Evolutionary conservation across 2,329 filamentous ascomycete species (phyloP).

Genomic region (Phoma sp.): DNA sequence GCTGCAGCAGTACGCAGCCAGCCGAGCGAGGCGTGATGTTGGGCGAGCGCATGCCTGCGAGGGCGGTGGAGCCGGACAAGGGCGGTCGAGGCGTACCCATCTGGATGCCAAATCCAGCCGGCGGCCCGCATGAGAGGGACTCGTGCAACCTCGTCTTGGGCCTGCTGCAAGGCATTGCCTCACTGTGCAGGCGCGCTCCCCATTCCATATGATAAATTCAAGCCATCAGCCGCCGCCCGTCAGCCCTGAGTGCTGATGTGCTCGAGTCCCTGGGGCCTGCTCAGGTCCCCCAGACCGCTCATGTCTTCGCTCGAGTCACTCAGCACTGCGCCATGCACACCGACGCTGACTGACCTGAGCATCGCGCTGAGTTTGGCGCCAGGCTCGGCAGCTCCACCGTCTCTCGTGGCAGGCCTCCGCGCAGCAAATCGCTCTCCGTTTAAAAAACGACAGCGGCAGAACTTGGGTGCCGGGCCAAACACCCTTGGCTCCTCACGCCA

Average conservation of each 20-base stretch:
- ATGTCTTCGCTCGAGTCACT: slow-evolving; percentile 14
- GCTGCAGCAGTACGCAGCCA: slow-evolving; percentile 10
- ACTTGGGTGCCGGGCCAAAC: slow-evolving; percentile 37
- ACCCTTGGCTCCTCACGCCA: slow-evolving; percentile 15
- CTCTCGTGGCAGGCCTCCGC: slow-evolving; percentile 35
- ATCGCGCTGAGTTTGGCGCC: slow-evolving; percentile 32
- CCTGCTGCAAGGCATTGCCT: slow-evolving; percentile 40
- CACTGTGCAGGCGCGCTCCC: slow-evolving; percentile 20
- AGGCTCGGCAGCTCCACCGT: slow-evolving; percentile 33
- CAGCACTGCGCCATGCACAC: slow-evolving; percentile 25
- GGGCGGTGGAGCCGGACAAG: slow-evolving; percentile 42
- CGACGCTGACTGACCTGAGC: slow-evolving; percentile 33
- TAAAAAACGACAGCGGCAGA: slow-evolving; percentile 40
- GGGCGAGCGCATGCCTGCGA: slow-evolving; percentile 40
- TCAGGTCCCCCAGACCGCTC: slow-evolving; percentile 9
- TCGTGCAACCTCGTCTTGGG: slow-evolving; percentile 35
- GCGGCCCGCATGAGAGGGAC: slow-evolving; percentile 39
- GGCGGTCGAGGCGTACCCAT: slow-evolving; percentile 43
- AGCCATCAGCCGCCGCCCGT: slow-evolving; percentile 11
- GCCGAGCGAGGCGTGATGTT: slow-evolving; percentile 34
- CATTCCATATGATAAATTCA: slow-evolving; percentile 27
- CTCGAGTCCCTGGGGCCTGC: neutral
- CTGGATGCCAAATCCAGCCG: slow-evolving; percentile 16
- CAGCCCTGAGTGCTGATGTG: slow-evolving; percentile 1
- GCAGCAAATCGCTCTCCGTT: slow-evolving; percentile 41